A percentile compares a stretch with the other conserved stretches of the same genome.
phyloP scores from a whole-genome alignment of 805 yeast genomes.

The Candida namnaoensis region DNA sequence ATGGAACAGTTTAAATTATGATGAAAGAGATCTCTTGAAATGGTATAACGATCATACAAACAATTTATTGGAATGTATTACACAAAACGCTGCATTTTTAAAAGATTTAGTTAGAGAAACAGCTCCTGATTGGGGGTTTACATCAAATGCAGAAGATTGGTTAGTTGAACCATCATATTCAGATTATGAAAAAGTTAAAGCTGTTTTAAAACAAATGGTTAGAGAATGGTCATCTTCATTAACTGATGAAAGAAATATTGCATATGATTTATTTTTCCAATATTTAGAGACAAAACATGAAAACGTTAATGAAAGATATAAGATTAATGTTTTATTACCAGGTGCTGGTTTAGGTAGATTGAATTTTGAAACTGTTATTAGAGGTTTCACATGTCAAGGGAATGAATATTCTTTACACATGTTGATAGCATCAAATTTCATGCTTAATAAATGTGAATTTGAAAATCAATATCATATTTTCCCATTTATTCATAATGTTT shows the following conservation, averaged over 20 bases:
- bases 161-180: constrained; percentile 21
- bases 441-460: constrained; percentile 37
- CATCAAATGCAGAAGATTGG: constrained; percentile 32
- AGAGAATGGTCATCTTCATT: constrained; percentile 62
- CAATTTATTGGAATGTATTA: constrained; percentile 32
- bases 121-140: constrained; percentile 43
- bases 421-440: constrained; percentile 45
- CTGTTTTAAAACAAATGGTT: constrained; percentile 45
- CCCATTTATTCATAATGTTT: constrained; percentile 47
- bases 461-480: constrained; percentile 32
- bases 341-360: constrained; percentile 60
- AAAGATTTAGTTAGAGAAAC: constrained; percentile 31
- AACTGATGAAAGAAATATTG: constrained; percentile 28
- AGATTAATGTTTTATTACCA: constrained; percentile 42
- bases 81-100: constrained; percentile 35
- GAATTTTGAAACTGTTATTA: constrained; percentile 42
- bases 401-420: constrained; percentile 61
- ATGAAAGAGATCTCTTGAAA: constrained; percentile 35
- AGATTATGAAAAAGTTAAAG: constrained; percentile 50
- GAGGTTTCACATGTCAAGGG: constrained; percentile 58
- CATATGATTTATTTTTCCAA: constrained; percentile 29
- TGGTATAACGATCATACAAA: constrained; percentile 39
- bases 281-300: constrained; percentile 27
- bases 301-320: constrained; percentile 23
- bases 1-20: constrained; percentile 24